Base-by-base conservation (phyloP, 495 filamentous ascomycete genomes). In the Aspergillus affinis region DNA sequence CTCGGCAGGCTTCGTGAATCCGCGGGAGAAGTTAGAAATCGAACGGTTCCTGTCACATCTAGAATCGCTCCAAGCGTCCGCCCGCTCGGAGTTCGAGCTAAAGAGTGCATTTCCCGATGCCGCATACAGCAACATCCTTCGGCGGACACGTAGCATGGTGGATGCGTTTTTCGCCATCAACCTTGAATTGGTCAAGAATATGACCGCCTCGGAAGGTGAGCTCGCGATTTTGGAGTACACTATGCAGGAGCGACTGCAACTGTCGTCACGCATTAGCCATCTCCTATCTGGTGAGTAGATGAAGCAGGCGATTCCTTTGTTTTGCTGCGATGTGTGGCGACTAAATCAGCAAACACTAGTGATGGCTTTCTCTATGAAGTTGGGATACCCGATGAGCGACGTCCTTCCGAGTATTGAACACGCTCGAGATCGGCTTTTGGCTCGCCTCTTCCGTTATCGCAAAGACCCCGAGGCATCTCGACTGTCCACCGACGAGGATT, bases 121-220 rank as follows among this genome's bases (percentile, higher is more conserved):
- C 13, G 81, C 79, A 36, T 90, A 91, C 61, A 80, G 82, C 17
- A 84, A 84, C 26, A 87, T 97, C 48, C 81, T 97, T 65, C 82
- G 84, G 15, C 88, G 88, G 27, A 96, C 93, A 2, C 83, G 88
- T 48, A 84, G 85, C 46, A 90, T 96, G 72, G 84, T 97, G 13
- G 92, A 98, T 73, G 86, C 90, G 23, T 96, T 98, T 70, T 90
- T 97, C 69, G 91, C 93, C 44, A 96, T 98, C 88, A 95, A 93
- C 65, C 85, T 97, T 3, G 87, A 97, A 64, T 90, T 97, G 60
- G 78, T 88, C 72, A 93, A 93, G 69, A 88, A 90, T 51, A 80
- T 88, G 10, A 84, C 82, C 30, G 84, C 90, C 18, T 92, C 84
- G 13, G 84, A 89, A 51, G 91, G 92, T 0, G 94, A 97, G 72